Evolutionary conservation across 2,329 filamentous ascomycete species (phyloP), one percentile per base, ranked within the genome.

Genomic region (Curvularia verruculosa): DNA sequence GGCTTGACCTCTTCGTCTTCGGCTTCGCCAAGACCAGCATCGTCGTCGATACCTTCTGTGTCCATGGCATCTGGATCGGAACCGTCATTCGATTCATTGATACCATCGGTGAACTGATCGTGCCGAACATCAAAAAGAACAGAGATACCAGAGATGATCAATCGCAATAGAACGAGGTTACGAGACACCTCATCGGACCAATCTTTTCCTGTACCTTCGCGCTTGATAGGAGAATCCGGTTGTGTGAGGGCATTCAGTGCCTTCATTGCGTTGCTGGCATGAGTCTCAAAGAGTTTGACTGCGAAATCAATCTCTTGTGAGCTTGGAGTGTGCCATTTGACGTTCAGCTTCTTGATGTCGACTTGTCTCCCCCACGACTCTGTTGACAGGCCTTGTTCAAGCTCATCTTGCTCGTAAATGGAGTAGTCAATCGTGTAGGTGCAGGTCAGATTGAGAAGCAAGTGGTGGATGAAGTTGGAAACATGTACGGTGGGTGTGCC

Each of bases 141-240:
- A 7, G 94, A 93, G 56, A 96, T 88, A 51, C 95, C 95, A 3
- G 94, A 96, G 24, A 96, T 87, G 43, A 96, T 87, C n/a, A 99
- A 83, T 28, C 94, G 85, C 13, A 99, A 82, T 49, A 97, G 88
- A 12, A 94, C 91, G 54, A 99, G 83, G 64, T 96, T 92, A 53
- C 95, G 84, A 1, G 92, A 94, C 26, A 98, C 89, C 74, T 99
- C 96, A 74, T 99, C 95, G 0, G 94, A 97, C 95, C 95, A 99
- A 69, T 97, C 94, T 77, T 98, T 99, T 66, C 96, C 96, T 74
- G 94, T 96, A 36, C 95, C 95, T 65, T 93, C 94, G 54, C 94
- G 86, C 75, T 92, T 96, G 51, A 98, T 89, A 2, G 87, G 89
- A 1, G 92, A 89, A 34, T 89, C 85, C 44, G 91, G 88, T 60